phyloP scores from a whole-genome alignment of 2,329 filamentous ascomycete species.

The Pleurostoma richardsiae region DNA sequence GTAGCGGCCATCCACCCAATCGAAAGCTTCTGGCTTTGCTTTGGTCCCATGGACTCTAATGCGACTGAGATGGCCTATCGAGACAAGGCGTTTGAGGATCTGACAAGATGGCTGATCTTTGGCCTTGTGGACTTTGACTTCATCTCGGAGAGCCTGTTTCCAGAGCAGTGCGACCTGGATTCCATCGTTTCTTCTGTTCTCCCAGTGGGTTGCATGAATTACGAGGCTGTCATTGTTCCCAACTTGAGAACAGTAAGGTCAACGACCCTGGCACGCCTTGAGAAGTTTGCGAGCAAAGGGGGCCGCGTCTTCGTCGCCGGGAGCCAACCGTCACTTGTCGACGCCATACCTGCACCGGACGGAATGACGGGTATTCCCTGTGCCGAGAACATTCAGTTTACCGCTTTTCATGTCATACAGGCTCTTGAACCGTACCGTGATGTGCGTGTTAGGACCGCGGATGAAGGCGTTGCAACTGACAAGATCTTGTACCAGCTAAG shows the following conservation, averaged over 20 bases:
- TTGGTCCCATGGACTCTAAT: conserved; percentile 17
- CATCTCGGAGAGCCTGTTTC: conserved; percentile 21
- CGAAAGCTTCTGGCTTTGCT: conserved; percentile 25
- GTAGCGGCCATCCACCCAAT: conserved; percentile 25
- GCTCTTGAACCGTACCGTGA: conserved; percentile 15
- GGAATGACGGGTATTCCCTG: not conserved
- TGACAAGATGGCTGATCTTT: conserved; percentile 20
- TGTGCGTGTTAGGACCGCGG: conserved; percentile 10
- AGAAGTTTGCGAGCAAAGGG: conserved; percentile 14
- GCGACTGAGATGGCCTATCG: conserved; percentile 16
- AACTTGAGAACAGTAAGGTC: conserved; percentile 23
- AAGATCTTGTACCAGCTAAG: conserved; percentile 22
- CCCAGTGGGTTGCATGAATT: conserved; percentile 19
- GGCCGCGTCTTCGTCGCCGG: conserved; percentile 19
- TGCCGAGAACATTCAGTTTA: conserved; percentile 10
- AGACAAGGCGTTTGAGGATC: conserved; percentile 17
- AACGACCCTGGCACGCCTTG: conserved; percentile 16
- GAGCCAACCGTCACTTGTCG: conserved; percentile 13
- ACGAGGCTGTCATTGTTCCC: conserved; percentile 22
- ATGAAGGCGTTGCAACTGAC: conserved; percentile 1
- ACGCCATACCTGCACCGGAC: conserved; percentile 5
- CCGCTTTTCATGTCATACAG: conserved; percentile 11
- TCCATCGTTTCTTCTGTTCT: conserved; percentile 7
- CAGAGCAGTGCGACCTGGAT: conserved; percentile 9
- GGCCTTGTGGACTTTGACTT: conserved; percentile 26